These are phyloP conservation scores for Akanthomyces muscarius DNA, from an alignment of 2,329 filamentous ascomycete genomes.

Conservation along the genomic window DNA sequence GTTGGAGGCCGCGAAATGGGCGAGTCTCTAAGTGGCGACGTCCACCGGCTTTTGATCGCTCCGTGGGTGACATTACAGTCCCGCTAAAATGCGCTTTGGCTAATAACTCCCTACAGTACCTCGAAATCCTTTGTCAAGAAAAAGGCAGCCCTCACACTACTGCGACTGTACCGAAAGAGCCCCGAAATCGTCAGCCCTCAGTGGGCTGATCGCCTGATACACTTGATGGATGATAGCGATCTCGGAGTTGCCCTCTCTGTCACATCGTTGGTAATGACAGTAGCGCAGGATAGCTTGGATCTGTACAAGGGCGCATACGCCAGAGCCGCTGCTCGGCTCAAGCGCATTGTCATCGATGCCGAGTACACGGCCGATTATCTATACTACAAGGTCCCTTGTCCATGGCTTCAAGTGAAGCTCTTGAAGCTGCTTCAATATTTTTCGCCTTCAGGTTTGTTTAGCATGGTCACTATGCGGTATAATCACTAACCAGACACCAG, in stretches of 20 bases:
- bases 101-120: slow-evolving; percentile 32
- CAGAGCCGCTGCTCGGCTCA: slow-evolving; percentile 85
- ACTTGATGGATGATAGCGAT: slow-evolving; percentile 95
- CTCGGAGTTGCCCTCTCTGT: slow-evolving; percentile 93
- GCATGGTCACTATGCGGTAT: slow-evolving; percentile 10
- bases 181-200: slow-evolving; percentile 91
- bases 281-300: slow-evolving; percentile 91
- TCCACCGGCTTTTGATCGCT: slow-evolving; percentile 89
- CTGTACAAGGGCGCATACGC: slow-evolving; percentile 92
- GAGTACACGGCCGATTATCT: slow-evolving; percentile 89
- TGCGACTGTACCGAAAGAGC: slow-evolving; percentile 91
- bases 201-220: slow-evolving; percentile 97
- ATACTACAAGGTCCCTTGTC: slow-evolving; percentile 99
- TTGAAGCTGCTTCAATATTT: slow-evolving; percentile 92
- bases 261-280: slow-evolving; percentile 88
- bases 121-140: slow-evolving; percentile 99
- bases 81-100: not conserved
- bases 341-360: slow-evolving; percentile 84
- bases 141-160: slow-evolving; percentile 89
- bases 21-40: slow-evolving; percentile 85
- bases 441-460: slow-evolving; percentile 72
- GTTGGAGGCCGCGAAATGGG: slow-evolving; percentile 96
- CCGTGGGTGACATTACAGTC: slow-evolving; percentile 57
- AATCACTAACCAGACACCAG: slow-evolving; percentile 39
- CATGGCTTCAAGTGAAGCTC: slow-evolving; percentile 96